These are phyloP conservation scores for Naegleria lovaniensis DNA, from an alignment of 208 protist genomes.

Conservation along the genomic window DNA sequence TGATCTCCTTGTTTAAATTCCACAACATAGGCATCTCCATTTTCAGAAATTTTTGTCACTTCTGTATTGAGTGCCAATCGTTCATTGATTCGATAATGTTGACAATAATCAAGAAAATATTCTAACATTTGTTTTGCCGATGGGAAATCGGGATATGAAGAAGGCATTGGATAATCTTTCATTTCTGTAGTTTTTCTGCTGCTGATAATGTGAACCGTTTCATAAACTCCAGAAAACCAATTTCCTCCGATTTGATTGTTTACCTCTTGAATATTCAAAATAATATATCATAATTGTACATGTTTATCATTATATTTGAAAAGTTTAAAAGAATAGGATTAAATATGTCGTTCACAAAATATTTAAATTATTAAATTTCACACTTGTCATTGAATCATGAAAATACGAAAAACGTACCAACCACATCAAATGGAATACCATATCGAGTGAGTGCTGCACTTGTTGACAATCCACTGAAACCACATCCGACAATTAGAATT, in stretches of 20 bases:
- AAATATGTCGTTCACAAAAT: too few species aligned
- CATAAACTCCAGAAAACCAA: slow-evolving; percentile 34
- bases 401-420: too few species aligned
- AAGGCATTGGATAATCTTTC: slow-evolving; percentile 35
- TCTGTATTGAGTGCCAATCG: not conserved
- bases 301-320: too few species aligned
- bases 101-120: slow-evolving; percentile 23
- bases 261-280: not conserved
- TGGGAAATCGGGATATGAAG: slow-evolving; percentile 34
- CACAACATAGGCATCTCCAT: not conserved
- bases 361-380: too few species aligned
- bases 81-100: not conserved
- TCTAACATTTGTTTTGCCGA: slow-evolving; percentile 26
- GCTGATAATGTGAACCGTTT: slow-evolving; percentile 37
- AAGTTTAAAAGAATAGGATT: too few species aligned
- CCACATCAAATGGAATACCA: not conserved
- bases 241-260: slow-evolving; percentile 5
- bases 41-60: not conserved
- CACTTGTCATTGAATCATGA: too few species aligned
- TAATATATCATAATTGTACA: too few species aligned
- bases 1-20: not conserved
- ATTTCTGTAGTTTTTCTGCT: slow-evolving; percentile 31
- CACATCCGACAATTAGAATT: not conserved
- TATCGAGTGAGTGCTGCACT: not conserved
- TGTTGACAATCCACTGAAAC: not conserved